Conservation (phyloP, 1,284 basidiomycete genomes). For the Xerocomus nothofagi region DNA sequence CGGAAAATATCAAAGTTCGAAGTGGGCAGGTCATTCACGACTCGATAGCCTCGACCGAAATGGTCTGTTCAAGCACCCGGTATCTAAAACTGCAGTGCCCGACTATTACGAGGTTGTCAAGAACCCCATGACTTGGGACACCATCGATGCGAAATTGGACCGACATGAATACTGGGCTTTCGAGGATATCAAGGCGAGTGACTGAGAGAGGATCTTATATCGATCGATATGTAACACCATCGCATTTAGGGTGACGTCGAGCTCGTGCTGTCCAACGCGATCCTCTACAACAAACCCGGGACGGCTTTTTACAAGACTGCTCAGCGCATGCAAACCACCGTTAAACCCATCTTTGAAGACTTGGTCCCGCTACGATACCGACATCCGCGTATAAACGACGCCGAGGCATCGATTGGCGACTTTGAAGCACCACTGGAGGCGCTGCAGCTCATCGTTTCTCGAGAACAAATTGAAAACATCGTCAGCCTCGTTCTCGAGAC, state of each 20-base stretch:
- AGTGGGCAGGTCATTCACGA: conserved; percentile 1
- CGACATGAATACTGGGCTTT: conserved; percentile 77
- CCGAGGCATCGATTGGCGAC: conserved; percentile 48
- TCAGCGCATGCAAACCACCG: conserved; percentile 60
- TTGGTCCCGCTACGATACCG: conserved; percentile 41
- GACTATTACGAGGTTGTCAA: conserved; percentile 92
- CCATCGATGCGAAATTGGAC: conserved; percentile 80
- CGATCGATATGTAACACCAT: not conserved
- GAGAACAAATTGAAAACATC: conserved; percentile 50
- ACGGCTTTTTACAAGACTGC: conserved; percentile 78
- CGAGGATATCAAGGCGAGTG: conserved; percentile 69
- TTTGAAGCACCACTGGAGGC: conserved; percentile 66
- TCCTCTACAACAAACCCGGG: conserved; percentile 81
- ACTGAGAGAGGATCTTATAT: not conserved
- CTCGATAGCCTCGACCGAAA: conserved; percentile 66
- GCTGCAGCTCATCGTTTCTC: conserved; percentile 55
- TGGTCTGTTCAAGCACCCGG: conserved; percentile 79
- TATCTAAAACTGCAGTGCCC: conserved; percentile 78
- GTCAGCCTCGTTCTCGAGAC: conserved; percentile 53
- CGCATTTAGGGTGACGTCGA: conserved; percentile 71
- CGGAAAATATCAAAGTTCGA: not conserved
- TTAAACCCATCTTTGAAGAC: conserved; percentile 59
- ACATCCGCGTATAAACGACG: conserved; percentile 11
- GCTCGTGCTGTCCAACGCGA: conserved; percentile 86
- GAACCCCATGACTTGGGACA: conserved; percentile 87